These are phyloP conservation scores for Trichocladium uniseriatum DNA, from an alignment of 495 filamentous ascomycete genomes.

Conservation along the genomic window DNA sequence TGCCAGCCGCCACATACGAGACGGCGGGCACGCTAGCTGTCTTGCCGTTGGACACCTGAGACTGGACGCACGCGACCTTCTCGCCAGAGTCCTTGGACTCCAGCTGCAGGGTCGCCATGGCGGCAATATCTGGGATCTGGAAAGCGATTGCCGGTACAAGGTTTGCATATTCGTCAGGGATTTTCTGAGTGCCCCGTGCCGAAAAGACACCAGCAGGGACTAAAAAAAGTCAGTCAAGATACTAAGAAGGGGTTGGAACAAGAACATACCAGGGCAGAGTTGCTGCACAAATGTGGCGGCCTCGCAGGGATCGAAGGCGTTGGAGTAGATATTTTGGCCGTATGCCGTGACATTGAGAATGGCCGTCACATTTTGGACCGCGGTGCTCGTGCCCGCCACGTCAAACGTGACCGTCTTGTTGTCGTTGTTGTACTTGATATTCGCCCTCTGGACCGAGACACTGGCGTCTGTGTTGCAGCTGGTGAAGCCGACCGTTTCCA, in stretches of 20 bases:
- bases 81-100: constrained; percentile 48
- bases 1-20: constrained; percentile 73
- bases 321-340: constrained; percentile 71
- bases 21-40: constrained; percentile 64
- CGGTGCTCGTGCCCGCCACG: constrained; percentile 65
- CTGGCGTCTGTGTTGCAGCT: constrained; percentile 57
- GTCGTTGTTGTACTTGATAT: constrained; percentile 69
- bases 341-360: constrained; percentile 74
- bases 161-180: constrained; percentile 59
- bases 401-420: constrained; percentile 71
- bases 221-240: constrained; percentile 31
- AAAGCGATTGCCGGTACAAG: constrained; percentile 88
- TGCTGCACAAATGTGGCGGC: constrained; percentile 51
- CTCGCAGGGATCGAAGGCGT: constrained; percentile 75
- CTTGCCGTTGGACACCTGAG: constrained; percentile 78
- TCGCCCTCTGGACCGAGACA: constrained; percentile 63
- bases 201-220: constrained; percentile 67
- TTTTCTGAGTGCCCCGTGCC: constrained; percentile 56
- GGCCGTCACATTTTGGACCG: constrained; percentile 73
- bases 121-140: constrained; percentile 80
- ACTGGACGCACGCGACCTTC: constrained; percentile 75
- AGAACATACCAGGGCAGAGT: constrained; percentile 75
- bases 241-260: neutral
- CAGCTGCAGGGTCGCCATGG: constrained; percentile 70
- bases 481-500: constrained; percentile 72